phyloP scores from a whole-genome alignment of 768 basidiomycete genomes.

The Tephrocybe sp. region DNA sequence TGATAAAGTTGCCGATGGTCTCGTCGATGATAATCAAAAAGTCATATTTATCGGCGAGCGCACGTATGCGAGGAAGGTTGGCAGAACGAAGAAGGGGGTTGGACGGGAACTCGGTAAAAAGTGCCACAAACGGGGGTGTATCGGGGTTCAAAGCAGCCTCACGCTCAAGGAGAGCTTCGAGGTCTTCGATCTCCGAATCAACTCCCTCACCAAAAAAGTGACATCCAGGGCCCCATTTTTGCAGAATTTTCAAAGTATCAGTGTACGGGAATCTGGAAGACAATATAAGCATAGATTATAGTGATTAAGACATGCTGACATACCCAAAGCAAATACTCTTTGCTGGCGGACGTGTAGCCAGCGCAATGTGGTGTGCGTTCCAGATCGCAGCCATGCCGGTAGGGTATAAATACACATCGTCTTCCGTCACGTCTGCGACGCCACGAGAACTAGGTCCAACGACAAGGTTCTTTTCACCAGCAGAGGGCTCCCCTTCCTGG shows the following conservation, averaged over 20 bases:
- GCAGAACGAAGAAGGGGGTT: slow-evolving; percentile 91
- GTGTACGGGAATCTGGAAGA: slow-evolving; percentile 82
- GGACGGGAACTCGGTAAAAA: slow-evolving; percentile 94
- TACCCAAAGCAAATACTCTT: slow-evolving; percentile 97
- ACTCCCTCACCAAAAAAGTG: slow-evolving; percentile 84
- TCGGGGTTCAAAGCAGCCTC: slow-evolving; percentile 37
- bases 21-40: slow-evolving; percentile 92
- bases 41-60: slow-evolving; percentile 82
- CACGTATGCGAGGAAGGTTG: slow-evolving; percentile 69
- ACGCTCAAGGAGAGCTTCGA: slow-evolving; percentile 60
- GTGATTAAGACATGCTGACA: slow-evolving; percentile 21
- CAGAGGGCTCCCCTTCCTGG: slow-evolving; percentile 30
- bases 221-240: slow-evolving; percentile 96
- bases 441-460: slow-evolving; percentile 68
- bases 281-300: background rate
- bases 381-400: slow-evolving; percentile 95
- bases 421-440: slow-evolving; percentile 66
- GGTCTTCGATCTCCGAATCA: slow-evolving; percentile 68
- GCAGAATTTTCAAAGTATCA: slow-evolving; percentile 88
- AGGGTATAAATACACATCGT: slow-evolving; percentile 86
- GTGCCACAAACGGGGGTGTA: slow-evolving; percentile 64
- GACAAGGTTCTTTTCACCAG: slow-evolving; percentile 42
- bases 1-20: slow-evolving; percentile 91
- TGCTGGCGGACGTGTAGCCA: slow-evolving; percentile 48
- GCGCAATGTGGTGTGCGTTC: slow-evolving; percentile 76